Evolutionary conservation across 2,329 filamentous ascomycete species (phyloP).

Genomic region (Gaeumannomyces tritici): DNA sequence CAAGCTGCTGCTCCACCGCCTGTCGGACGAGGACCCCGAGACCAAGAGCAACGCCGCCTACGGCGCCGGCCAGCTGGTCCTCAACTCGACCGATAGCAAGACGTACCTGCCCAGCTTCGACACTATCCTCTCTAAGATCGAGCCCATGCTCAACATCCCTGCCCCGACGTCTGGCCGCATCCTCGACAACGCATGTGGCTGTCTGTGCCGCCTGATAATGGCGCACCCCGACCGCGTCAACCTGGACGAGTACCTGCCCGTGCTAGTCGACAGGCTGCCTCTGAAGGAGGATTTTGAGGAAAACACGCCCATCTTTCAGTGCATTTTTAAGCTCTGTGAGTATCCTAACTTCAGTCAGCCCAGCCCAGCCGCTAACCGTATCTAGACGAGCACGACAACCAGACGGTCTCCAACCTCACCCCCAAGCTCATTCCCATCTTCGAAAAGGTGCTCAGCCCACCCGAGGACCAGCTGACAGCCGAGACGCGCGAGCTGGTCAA

Average conservation of each 20-base stretch:
- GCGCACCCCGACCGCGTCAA: constrained; percentile 78
- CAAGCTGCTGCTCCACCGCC: constrained; percentile 73
- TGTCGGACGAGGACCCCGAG: constrained; percentile 82
- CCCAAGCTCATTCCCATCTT: constrained; percentile 61
- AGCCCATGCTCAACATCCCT: constrained; percentile 54
- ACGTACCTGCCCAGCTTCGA: constrained; percentile 68
- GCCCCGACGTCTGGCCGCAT: constrained; percentile 38
- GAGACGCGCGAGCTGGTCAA: constrained; percentile 59
- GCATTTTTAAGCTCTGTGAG: constrained; percentile 79
- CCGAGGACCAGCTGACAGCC: constrained; percentile 65
- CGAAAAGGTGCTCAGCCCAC: constrained; percentile 60
- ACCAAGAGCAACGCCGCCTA: constrained; percentile 95
- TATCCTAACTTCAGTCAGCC: constrained; percentile 11
- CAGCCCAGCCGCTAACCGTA: constrained; percentile 11
- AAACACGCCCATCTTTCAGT: constrained; percentile 87
- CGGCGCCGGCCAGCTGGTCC: constrained; percentile 74
- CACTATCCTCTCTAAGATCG: constrained; percentile 73
- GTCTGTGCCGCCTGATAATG: constrained; percentile 84
- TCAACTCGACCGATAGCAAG: constrained; percentile 66
- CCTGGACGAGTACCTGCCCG: constrained; percentile 71
- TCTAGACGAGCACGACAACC: constrained; percentile 56
- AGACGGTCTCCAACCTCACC: constrained; percentile 60
- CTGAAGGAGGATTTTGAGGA: constrained; percentile 92
- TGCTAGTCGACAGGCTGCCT: constrained; percentile 68
- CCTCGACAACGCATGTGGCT: constrained; percentile 88